A percentile compares a stretch with the other conserved stretches of the same genome.
Conservation (phyloP, 148 eudicot species). For the Tetragonia tetragonoides region DNA sequence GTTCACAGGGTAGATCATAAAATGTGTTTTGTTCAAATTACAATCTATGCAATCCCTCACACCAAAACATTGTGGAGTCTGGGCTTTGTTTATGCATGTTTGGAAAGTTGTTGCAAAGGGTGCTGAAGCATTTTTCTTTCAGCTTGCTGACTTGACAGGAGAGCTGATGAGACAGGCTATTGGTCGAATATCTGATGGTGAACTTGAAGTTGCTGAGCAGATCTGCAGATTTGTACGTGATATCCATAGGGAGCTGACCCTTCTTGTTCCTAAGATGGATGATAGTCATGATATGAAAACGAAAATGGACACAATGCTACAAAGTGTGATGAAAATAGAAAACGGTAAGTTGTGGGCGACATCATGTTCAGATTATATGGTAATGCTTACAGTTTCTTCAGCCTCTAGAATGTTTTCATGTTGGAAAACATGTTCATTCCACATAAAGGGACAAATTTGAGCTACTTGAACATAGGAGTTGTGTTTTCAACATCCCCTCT, state of each 20-base stretch:
- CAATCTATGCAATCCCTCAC: not conserved
- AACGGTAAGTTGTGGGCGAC: conserved; percentile 57
- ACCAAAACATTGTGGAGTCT: not conserved
- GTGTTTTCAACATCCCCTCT: not conserved
- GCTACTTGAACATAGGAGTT: not conserved
- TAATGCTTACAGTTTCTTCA: not conserved
- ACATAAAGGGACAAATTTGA: not conserved
- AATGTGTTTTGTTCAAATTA: not conserved
- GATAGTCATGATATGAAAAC: conserved; percentile 75
- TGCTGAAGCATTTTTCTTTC: conserved; percentile 25
- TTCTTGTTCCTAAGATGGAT: conserved; percentile 82
- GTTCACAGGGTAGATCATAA: not conserved
- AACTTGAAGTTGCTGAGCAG: conserved; percentile 76
- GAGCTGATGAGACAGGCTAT: conserved; percentile 99
- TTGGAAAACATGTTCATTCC: not conserved
- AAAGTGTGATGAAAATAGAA: conserved; percentile 93
- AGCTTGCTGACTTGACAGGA: conserved; percentile 98
- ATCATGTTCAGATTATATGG: not conserved
- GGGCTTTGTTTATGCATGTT: not conserved
- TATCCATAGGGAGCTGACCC: conserved; percentile 71
- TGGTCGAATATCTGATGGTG: conserved; percentile 94
- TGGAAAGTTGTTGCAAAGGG: not conserved
- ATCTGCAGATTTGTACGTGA: conserved; percentile 90
- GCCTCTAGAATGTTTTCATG: not conserved
- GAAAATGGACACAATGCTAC: conserved; percentile 97